Evolutionary conservation across 179 eudicot species (phyloP), one percentile per base, ranked within the genome.

Genomic region (Beta macrorhiza): DNA sequence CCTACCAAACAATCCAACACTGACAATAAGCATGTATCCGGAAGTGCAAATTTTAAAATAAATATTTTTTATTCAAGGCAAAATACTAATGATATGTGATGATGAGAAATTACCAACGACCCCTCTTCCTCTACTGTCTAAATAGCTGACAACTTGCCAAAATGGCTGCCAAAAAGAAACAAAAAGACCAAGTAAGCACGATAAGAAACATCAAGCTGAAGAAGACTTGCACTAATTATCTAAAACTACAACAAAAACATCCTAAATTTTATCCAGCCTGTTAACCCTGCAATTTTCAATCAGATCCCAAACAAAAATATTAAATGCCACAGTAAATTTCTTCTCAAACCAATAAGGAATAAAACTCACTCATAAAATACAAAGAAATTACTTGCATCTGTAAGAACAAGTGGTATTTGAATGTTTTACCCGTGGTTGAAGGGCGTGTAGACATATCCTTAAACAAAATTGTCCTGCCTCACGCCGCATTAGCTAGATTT

Each of bases 121-220:
- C 13, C 98, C 98, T 85, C 95, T 90, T 85, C 97, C 93, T 92
- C 97, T 93, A 74, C 85, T 87, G 77, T 80, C 78, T 13, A 74
- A 56, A 84, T 77, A 89, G 86, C 85, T 89, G 56, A 93, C 89
- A 79, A 92, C 93, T n/a, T 86, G 92, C 93, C 95, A 92, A 84
- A 93, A 93, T 78, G 98, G 97, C 97, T 95, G 98, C 87, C 37
- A 32, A 91, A 73, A 67, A 77, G 16, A 72, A 75, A 86, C 52
- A 6, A 49, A 49, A 49, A 49, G 9, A 81, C 75, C 55, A 62
- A 63, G 74, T 12, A 74, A 47, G 13, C 59, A 56, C 47, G 68
- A 76, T 79, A 78, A 62, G 25, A 25, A 69, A 15, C 55, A 74
- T 61, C 62, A 59, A 62, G 25, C 25, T 79, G 1, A 10, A 25